Base-by-base conservation (phyloP, 2,329 filamentous ascomycete genomes). In the Phaeosphaeriaceae sp. region DNA sequence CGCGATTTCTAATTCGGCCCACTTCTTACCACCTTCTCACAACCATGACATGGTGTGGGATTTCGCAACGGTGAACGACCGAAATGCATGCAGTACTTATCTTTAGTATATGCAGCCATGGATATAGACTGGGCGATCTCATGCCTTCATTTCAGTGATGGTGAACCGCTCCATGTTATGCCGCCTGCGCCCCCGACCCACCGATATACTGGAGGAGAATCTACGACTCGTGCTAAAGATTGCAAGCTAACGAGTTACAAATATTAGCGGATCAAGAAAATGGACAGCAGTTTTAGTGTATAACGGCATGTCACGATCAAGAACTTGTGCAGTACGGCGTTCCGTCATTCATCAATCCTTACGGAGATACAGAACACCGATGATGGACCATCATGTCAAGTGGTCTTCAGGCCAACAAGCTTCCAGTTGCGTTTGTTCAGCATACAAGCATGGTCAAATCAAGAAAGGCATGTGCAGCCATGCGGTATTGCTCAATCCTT, bases 1-100 rank as follows among this genome's bases (percentile, higher is more conserved):
- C 45, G 45, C 22, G 45, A 47, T 47, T 47, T 47, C 45, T 47
- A 25, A 47, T 27, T 47, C 22, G 45, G 22, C 22, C 45, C 45
- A 47, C 45, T n/a, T 46, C 22, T 22, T 11, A 45, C 42, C n/a
- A 45, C 45, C 17, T 47, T 15, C 22, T n/a, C 15, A 1, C 15
- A 24, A 13, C 45, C 21, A 25, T 17, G 45, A n/a, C 20, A 19
- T 15, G 20, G 13, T 21, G 31, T 36, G 11, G 13, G 13, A 36
- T n/a, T n/a, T n/a, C 13, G 31, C 9, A 3, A 13, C 13, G 31
- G 13, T 36, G 3, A 11, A 11, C 31, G 13, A 36, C n/a, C 20
- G n/a, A 9, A 7, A 44, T 21, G 20, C 20, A 21, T 44, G 41
- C n/a, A 44, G n/a, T 44, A 19, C 3, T n/a, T 44, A 20, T 9